Evolutionary conservation across 1,139 yeast species (phyloP), one percentile per base, ranked within the genome.

Genomic region (Yamadazyma buinensis): DNA sequence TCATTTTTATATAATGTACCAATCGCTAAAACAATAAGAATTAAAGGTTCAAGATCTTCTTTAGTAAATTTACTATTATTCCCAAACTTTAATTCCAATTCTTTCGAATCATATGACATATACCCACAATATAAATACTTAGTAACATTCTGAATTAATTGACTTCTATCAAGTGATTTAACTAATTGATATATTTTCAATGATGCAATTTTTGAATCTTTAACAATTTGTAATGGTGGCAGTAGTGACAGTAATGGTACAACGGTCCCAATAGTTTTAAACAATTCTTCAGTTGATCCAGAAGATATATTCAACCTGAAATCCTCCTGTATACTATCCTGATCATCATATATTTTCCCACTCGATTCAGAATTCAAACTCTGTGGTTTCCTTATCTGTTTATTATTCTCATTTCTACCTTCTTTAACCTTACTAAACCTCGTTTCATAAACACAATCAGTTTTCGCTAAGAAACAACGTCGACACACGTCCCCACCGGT

Each of bases 401-500:
- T 17, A 17, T 17, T 7, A 17, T 17, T 17, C 7, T 17, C 19
- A 17, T 17, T 17, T 17, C 19, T 17, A 5, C n/a, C 19, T 18
- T 15, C 15, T 30, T 30, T 18, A 8, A n/a, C 26, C 15, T 23
- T 23, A 15, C 23, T 15, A 3, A 15, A 6, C 12, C 9, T 19
- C 9, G 15, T 15, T 2, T 28, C 67, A 44, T 81, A 83, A 43
- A 80, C 83, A 55, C 92, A 83, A n/a, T 65, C 62, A 3, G 75
- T 62, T 30, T 65, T 67, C 15, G 81, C 72, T 32, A 66, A 55
- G 7, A 53, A 54, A 51, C 92, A 83, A 46, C 77, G 75, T 33
- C 62, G 52, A 51, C 92, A 83, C 0, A 85, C 84, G 17, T 76
- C 70, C 1, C 83, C 86, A 2, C 88, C 88, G 11, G 84, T 84